Evolutionary conservation across 352 stramenopile genomes (phyloP).

Genomic region (Phytophthora foliorum): DNA sequence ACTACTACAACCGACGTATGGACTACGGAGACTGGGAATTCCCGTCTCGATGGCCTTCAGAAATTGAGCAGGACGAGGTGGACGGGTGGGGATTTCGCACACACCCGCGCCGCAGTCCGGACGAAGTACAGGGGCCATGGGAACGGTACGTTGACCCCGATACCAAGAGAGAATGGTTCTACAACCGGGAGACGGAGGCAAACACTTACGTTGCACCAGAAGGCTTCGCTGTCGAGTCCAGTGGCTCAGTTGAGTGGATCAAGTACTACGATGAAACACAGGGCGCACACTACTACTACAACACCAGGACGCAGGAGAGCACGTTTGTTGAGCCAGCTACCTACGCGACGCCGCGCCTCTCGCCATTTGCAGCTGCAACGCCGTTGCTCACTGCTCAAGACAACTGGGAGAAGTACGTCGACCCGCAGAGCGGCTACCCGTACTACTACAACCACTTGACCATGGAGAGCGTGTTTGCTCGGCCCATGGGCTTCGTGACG

Average conservation of each 20-base stretch:
- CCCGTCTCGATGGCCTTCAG: conserved; percentile 89
- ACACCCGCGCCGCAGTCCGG: conserved; percentile 51
- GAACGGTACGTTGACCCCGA: conserved; percentile 69
- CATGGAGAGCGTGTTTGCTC: conserved; percentile 71
- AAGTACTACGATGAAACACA: conserved; percentile 80
- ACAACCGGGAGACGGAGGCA: conserved; percentile 72
- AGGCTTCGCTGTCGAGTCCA: conserved; percentile 31
- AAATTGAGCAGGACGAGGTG: conserved; percentile 91
- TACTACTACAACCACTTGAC: conserved; percentile 90
- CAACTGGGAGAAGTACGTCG: conserved; percentile 60
- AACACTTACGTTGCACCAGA: conserved; percentile 59
- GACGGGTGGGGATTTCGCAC: conserved; percentile 81
- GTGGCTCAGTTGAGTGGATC: conserved; percentile 40
- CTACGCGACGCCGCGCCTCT: conserved; percentile 43
- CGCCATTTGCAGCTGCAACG: conserved; percentile 4
- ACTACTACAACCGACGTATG: conserved; percentile 92
- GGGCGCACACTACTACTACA: conserved; percentile 71
- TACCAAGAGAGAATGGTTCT: conserved; percentile 68
- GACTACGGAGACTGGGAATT: conserved; percentile 94
- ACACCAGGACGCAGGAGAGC: conserved; percentile 43
- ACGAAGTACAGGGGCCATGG: conserved; percentile 59
- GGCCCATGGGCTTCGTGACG: conserved; percentile 43
- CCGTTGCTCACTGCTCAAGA: conserved; percentile 22
- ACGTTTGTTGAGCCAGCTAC: conserved; percentile 39
- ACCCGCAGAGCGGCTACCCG: conserved; percentile 49